Base-by-base conservation (phyloP, 805 yeast genomes). In the Diddensiella santjacobensis region DNA sequence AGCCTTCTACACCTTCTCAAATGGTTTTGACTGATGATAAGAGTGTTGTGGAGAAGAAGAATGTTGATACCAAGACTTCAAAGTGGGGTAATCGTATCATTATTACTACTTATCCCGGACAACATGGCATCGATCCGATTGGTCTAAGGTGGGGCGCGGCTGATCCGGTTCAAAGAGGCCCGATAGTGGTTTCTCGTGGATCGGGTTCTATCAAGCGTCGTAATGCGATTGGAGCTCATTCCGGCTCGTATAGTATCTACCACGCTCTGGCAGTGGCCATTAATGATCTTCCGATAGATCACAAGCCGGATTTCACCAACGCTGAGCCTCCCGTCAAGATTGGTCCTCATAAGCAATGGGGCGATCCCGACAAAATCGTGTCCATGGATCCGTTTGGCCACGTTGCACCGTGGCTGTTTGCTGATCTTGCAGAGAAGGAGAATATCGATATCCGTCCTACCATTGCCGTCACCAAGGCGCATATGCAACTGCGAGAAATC, bases 331-430 rank as follows among this genome's bases (percentile, higher is more conserved):
- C 81, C 8, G 77, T 78, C 47, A 58, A 74, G 22, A 69, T 81
- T 54, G 73, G 75, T 6, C 79, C 77, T 48, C 78, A 75, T 50
- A 71, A 76, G 23, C 77, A 75, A 53, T 81, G 87, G 87, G 68
- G 69, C 41, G 77, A 72, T 47, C 56, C 63, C 17, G 74, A 73
- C 51, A 81, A 80, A 62, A 80, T 81, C 54, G 84, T 79, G 20
- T 72, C 85, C 1, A 65, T 81, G 73, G 87, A 81, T 61, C 83
- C 85, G 19, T 77, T 77, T 58, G 87, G 86, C 22, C 87, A 81
- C 56, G 63, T 80, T 51, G 79, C 83, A 8, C 85, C 85, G 8
- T 78, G 81, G 79, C 52, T 78, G 40, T 81, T 69, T 59, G 65
- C 65, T 40, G 78, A 75, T 18, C 51, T 71, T 23, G 65, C 76